phyloP scores from a whole-genome alignment of 1,284 basidiomycete species.

The Ceraceosorus guamensis region DNA sequence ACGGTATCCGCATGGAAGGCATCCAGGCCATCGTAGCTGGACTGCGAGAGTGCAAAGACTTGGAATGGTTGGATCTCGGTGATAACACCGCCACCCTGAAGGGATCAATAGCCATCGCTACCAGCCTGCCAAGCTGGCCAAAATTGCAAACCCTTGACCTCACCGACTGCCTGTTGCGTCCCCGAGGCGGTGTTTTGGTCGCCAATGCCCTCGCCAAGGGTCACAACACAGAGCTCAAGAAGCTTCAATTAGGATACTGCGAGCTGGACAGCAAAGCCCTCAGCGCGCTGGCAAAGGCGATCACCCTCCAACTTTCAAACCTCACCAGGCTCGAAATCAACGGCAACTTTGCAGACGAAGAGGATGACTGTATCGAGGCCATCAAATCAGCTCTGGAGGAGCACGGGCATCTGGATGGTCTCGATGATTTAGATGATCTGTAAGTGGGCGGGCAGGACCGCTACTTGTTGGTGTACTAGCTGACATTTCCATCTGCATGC shows the following conservation, averaged over 20 bases:
- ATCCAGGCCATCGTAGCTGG: conserved; percentile 74
- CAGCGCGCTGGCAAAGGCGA: conserved; percentile 27
- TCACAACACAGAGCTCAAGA: conserved; percentile 29
- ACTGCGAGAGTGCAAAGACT: conserved; percentile 61
- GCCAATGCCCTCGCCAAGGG: conserved; percentile 32
- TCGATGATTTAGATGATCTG: conserved; percentile 43
- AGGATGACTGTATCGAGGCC: conserved; percentile 39
- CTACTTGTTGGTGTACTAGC: background rate
- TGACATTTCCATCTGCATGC: background rate
- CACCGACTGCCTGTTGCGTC: conserved; percentile 80
- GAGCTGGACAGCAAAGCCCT: conserved; percentile 40
- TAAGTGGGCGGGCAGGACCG: background rate
- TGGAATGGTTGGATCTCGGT: conserved; percentile 81
- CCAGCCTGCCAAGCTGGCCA: conserved; percentile 63
- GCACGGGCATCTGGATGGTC: conserved; percentile 33
- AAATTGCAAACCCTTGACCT: conserved; percentile 71
- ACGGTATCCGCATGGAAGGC: conserved; percentile 91
- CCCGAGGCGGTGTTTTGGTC: conserved; percentile 50
- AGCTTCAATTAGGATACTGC: conserved; percentile 41
- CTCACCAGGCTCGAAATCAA: conserved; percentile 42
- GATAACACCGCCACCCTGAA: conserved; percentile 84
- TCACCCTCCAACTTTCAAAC: conserved; percentile 13
- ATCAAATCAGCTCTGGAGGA: conserved; percentile 36
- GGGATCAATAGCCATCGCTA: conserved; percentile 68
- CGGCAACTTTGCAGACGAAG: conserved; percentile 47